Conservation (phyloP, 2,329 filamentous ascomycete species). For the Fusarium torulosum region DNA sequence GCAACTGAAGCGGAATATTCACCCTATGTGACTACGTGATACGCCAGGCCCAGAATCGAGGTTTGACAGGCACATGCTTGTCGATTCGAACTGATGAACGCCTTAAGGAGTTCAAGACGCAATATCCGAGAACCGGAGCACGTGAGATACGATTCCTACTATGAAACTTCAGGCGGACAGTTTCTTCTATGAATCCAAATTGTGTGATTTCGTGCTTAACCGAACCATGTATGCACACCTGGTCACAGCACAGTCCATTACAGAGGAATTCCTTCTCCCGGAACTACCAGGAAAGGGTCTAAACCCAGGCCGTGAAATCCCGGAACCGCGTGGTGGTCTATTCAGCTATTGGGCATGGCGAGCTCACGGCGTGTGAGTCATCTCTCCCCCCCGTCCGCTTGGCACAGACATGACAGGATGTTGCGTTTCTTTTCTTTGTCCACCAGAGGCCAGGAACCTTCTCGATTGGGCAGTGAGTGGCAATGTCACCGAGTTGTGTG, state of each 20-base stretch:
- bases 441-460: conserved; percentile 42
- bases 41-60: conserved; percentile 15
- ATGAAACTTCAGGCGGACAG: neutral
- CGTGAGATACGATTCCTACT: conserved; percentile 7
- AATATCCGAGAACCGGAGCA: conserved; percentile 4
- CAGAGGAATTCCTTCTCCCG: conserved; percentile 3
- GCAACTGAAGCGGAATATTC: conserved; percentile 30
- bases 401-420: conserved; percentile 31
- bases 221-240: conserved; percentile 1
- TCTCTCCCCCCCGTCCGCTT: conserved; percentile 28
- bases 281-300: conserved; percentile 25
- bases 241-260: neutral
- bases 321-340: conserved; percentile 24
- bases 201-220: conserved; percentile 20
- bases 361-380: conserved; percentile 50
- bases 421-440: conserved; percentile 7
- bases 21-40: conserved; percentile 35
- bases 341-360: conserved; percentile 30
- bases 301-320: conserved; percentile 27
- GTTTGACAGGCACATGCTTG: neutral
- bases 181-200: neutral
- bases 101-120: conserved; percentile 3
- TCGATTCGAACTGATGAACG: conserved; percentile 14
- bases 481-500: conserved; percentile 32
- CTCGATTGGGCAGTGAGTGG: conserved; percentile 44